phyloP scores from a whole-genome alignment of 768 basidiomycete genomes.

The Lentinus tigrinus region DNA sequence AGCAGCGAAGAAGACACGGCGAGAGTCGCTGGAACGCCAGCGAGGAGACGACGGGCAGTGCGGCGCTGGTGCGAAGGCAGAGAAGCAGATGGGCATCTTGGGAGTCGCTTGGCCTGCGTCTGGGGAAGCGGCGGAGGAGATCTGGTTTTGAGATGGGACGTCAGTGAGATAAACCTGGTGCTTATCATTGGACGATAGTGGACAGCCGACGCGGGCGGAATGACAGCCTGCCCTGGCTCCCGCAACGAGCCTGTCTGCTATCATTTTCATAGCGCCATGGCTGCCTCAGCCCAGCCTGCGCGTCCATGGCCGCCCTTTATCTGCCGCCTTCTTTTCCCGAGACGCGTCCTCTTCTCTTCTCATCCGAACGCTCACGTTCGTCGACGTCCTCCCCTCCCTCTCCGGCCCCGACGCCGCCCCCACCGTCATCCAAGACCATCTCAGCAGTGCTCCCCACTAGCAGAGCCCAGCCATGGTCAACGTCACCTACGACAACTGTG shows the following conservation, averaged over 20 bases:
- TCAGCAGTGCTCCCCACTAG: background rate
- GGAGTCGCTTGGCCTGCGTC: conserved; percentile 3
- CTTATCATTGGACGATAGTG: conserved; percentile 17
- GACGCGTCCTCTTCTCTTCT: conserved; percentile 6
- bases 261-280: background rate
- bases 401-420: background rate
- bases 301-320: background rate
- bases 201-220: background rate
- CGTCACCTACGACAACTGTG: conserved; percentile 42
- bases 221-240: background rate
- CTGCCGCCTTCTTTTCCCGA: background rate
- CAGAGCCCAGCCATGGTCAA: conserved; percentile 37
- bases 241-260: background rate
- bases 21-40: background rate
- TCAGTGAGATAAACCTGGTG: conserved; percentile 8
- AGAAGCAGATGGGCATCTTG: background rate
- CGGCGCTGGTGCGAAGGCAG: background rate
- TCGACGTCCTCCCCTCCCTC: background rate
- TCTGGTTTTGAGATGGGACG: background rate
- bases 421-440: background rate
- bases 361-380: conserved; percentile 2
- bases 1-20: background rate
- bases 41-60: background rate
- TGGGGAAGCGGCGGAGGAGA: conserved; percentile 2
- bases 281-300: background rate